phyloP scores from a whole-genome alignment of 805 yeast species.

The Teunomyces stri region DNA sequence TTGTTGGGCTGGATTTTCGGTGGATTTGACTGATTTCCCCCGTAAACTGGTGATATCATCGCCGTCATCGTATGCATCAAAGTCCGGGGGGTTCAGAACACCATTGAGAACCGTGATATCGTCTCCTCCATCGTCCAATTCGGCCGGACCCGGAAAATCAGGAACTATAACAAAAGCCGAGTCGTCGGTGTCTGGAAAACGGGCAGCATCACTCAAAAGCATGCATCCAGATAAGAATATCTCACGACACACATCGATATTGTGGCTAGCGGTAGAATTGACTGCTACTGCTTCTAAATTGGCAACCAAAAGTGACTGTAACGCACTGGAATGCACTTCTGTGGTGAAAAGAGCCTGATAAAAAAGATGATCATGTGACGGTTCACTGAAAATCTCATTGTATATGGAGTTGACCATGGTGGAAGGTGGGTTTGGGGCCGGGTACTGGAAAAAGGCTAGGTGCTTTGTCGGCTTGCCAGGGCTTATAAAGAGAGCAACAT shows the following conservation, averaged over 20 bases:
- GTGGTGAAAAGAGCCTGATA: constrained; percentile 22
- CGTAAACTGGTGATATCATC: constrained; percentile 20
- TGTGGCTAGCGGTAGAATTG: constrained; percentile 14
- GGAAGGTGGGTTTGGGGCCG: not conserved
- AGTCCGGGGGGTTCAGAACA: not conserved
- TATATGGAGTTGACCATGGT: constrained; percentile 17
- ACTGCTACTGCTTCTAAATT: constrained; percentile 38
- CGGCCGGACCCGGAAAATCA: not conserved
- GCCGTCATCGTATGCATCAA: constrained; percentile 15
- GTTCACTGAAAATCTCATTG: constrained; percentile 19
- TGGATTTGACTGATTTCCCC: constrained; percentile 8
- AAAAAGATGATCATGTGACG: constrained; percentile 17
- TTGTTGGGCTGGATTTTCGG: too few relatives aligned
- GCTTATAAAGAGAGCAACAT: not conserved
- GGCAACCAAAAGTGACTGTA: constrained; percentile 19
- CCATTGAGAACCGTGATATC: constrained; percentile 20
- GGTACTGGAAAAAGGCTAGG: not conserved
- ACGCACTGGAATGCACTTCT: constrained; percentile 22
- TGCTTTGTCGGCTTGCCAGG: not conserved
- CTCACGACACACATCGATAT: constrained; percentile 11
- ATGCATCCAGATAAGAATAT: constrained; percentile 19
- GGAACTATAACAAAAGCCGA: not conserved
- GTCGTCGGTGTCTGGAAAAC: constrained; percentile 9
- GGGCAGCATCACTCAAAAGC: constrained; percentile 20
- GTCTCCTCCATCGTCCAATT: constrained; percentile 19